Evolutionary conservation across 1,284 basidiomycete species (phyloP).

Genomic region (Microbotryum scabiosae): DNA sequence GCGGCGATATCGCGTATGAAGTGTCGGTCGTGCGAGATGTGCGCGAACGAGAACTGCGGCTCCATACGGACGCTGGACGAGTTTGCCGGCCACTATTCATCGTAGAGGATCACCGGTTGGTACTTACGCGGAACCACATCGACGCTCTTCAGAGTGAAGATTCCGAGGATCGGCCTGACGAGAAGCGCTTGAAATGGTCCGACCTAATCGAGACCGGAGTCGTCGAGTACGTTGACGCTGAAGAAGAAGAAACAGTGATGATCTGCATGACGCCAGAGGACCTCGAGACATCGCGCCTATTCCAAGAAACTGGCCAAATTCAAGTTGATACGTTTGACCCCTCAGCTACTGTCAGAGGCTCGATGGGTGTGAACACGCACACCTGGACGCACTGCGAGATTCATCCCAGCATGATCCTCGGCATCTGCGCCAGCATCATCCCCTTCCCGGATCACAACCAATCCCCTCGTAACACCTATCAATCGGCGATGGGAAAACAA

Average conservation of each 20-base stretch:
- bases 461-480: conserved; percentile 98
- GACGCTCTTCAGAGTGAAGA: conserved; percentile 52
- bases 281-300: conserved; percentile 64
- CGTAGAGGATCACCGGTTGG: conserved; percentile 73
- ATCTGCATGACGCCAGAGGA: conserved; percentile 98
- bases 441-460: conserved; percentile 99
- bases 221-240: conserved; percentile 91
- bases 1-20: conserved; percentile 91
- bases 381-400: conserved; percentile 99
- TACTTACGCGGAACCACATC: conserved; percentile 76
- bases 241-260: conserved; percentile 99
- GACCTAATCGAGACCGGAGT: conserved; percentile 78
- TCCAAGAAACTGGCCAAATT: conserved; percentile 49
- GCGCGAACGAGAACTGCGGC: conserved; percentile 82
- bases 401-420: conserved; percentile 97
- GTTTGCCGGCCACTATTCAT: conserved; percentile 96
- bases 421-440: conserved; percentile 96
- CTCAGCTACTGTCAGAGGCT: conserved; percentile 47
- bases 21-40: conserved; percentile 97
- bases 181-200: conserved; percentile 65
- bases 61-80: conserved; percentile 95
- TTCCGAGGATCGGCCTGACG: conserved; percentile 44
- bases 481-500: conserved; percentile 99
- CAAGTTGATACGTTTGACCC: conserved; percentile 40
- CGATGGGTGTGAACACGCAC: conserved; percentile 44